Base-by-base conservation (phyloP, 2,329 filamentous ascomycete species). In the Penicillium hesseltinei region DNA sequence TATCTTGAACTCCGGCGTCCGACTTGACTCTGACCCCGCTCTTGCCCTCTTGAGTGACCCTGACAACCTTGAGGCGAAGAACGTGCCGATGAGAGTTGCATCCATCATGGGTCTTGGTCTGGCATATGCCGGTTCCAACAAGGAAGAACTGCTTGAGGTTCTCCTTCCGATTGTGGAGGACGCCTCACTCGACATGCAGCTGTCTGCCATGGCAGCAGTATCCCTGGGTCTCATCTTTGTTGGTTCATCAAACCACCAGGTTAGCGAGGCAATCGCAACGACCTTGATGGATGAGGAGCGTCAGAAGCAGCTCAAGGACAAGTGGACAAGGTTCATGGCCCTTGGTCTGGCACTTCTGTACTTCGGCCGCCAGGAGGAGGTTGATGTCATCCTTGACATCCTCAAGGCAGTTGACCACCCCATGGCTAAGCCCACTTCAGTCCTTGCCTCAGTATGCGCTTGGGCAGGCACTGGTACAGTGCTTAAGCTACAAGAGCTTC, bases 401-500 rank as follows among this genome's bases (percentile, higher is more conserved):
- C 83, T 99, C 55, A 99, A 97, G 81, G 94, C 90, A 27, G 92
- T 97, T 53, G 92, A 97, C 63, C 93, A 97, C 73, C 93, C 94
- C 25, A 96, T 97, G 87, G 91, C 92, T 21, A 94, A 94, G 77
- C 90, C 94, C n/a, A 96, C 93, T 1, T 90, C 91, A 1, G 91
- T 97, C 6, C 84, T 99, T 60, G 92, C 92, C 17, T 93, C 96
- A 70, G 96, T 97, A 55, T 99, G 95, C 71, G 94, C 94, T 4
- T 99, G 93, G 92, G 94, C 94, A 49, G 94, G 94, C 56, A 99
- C 95, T 45, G 94, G 95, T 62, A 93, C 94, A 9, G 94, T 99
- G 56, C 81, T 99, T 66, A 99, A 99, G 82, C 87, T 99, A 54
- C 94, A 99, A 76, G 92, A 97, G 76, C 85, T 99, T 59, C 85